Conservation (phyloP, 805 yeast genomes). For the Cyberlindnera bimundalis region DNA sequence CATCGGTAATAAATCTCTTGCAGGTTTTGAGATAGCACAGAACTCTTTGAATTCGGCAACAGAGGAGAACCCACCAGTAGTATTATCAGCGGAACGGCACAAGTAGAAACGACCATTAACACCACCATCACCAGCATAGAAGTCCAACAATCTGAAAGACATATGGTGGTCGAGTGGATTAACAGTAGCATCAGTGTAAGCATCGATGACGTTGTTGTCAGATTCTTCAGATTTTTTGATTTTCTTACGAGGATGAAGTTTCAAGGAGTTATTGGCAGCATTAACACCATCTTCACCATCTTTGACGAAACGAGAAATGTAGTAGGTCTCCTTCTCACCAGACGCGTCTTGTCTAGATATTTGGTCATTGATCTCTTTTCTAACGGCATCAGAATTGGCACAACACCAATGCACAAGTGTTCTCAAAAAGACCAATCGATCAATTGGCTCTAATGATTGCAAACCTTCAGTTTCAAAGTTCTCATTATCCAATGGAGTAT, state of each 20-base stretch:
- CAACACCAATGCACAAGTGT: slow-evolving; percentile 24
- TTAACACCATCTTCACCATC: slow-evolving; percentile 23
- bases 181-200: slow-evolving; percentile 19
- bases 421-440: slow-evolving; percentile 24
- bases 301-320: slow-evolving; percentile 24
- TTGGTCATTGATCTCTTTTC: slow-evolving; percentile 10
- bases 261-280: slow-evolving; percentile 15
- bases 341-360: slow-evolving; percentile 19
- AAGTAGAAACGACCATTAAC: slow-evolving; percentile 25
- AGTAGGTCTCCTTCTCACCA: slow-evolving; percentile 27
- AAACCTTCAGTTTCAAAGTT: slow-evolving; percentile 20
- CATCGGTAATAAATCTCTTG: slow-evolving; percentile 11
- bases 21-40: slow-evolving; percentile 4
- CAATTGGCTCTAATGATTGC: slow-evolving; percentile 19
- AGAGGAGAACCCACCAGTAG: slow-evolving; percentile 17
- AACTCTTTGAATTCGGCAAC: slow-evolving; percentile 14
- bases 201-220: slow-evolving; percentile 3
- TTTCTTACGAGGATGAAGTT: slow-evolving; percentile 16
- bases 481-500: slow-evolving; percentile 23
- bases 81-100: slow-evolving; percentile 21
- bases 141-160: slow-evolving; percentile 25
- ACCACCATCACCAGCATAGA: slow-evolving; percentile 29
- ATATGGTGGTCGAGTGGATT: slow-evolving; percentile 21
- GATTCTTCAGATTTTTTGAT: slow-evolving; percentile 10
- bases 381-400: slow-evolving; percentile 19